Evolutionary conservation across 1,139 yeast species (phyloP).

Genomic region (Lodderomyces oxycetoniae): DNA sequence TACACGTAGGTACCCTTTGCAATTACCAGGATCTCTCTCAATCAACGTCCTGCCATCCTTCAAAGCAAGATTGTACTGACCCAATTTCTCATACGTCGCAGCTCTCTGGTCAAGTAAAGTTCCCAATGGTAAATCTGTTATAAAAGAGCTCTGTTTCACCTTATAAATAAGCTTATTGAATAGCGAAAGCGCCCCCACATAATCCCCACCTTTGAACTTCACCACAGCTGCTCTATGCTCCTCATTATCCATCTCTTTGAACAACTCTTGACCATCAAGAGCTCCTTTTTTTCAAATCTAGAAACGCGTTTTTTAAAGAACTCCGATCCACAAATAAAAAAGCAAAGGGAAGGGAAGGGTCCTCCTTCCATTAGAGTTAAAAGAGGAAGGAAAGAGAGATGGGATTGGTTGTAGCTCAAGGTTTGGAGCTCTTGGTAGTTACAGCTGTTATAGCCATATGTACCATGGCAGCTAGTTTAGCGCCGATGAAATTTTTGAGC

Average conservation of each 20-base stretch:
- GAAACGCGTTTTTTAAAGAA: no score
- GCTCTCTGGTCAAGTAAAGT: constrained; percentile 48
- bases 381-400: no score
- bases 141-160: constrained; percentile 16
- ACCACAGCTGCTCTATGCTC: constrained; percentile 26
- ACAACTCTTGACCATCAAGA: no score
- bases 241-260: constrained; percentile 29
- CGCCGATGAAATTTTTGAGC: constrained; percentile 22
- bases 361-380: no score
- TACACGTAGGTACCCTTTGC: constrained; percentile 55
- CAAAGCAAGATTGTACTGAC: constrained; percentile 36
- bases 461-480: constrained; percentile 30
- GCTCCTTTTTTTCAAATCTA: no score
- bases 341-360: no score
- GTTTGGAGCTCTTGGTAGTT: constrained; percentile 9
- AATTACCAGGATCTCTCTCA: constrained; percentile 47
- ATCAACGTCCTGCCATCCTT: constrained; percentile 42
- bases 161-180: constrained; percentile 20
- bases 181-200: constrained; percentile 23
- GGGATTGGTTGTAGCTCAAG: neutral
- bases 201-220: constrained; percentile 30
- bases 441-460: constrained; percentile 25
- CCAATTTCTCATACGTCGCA: constrained; percentile 54
- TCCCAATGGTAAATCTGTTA: constrained; percentile 22
- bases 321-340: no score